phyloP scores from a whole-genome alignment of 2,329 filamentous ascomycete genomes.

The Xylariomycetidae sp. region DNA sequence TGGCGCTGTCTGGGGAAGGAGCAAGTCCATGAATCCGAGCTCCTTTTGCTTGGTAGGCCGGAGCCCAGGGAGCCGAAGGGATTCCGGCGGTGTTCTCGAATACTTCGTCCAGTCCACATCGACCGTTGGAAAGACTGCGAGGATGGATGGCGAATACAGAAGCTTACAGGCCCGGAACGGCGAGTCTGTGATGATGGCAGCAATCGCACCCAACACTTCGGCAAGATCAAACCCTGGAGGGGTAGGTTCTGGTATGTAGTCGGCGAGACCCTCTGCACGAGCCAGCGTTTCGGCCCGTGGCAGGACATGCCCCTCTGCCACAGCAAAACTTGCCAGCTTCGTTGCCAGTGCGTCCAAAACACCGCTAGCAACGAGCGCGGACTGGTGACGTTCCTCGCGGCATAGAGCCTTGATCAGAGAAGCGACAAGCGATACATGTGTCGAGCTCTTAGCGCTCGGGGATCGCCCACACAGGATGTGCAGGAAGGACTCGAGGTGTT shows the following conservation, averaged over 20 bases:
- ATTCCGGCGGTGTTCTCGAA: slow-evolving; percentile 43
- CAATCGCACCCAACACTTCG: slow-evolving; percentile 70
- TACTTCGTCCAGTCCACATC: slow-evolving; percentile 45
- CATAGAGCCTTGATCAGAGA: slow-evolving; percentile 55
- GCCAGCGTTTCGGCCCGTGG: slow-evolving; percentile 54
- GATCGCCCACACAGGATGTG: slow-evolving; percentile 59
- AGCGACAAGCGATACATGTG: slow-evolving; percentile 56
- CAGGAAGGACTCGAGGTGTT: slow-evolving; percentile 56
- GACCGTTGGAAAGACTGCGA: slow-evolving; percentile 60
- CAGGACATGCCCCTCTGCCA: slow-evolving; percentile 62
- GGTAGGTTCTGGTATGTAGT: slow-evolving; percentile 56
- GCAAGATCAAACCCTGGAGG: slow-evolving; percentile 54
- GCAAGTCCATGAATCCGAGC: slow-evolving; percentile 55
- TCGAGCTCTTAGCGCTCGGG: slow-evolving; percentile 45
- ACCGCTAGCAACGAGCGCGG: slow-evolving; percentile 63
- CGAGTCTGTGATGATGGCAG: slow-evolving; percentile 71
- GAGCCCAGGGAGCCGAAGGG: slow-evolving; percentile 47
- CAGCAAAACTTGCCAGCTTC: slow-evolving; percentile 65
- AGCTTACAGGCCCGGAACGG: slow-evolving; percentile 70
- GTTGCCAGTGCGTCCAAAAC: slow-evolving; percentile 73
- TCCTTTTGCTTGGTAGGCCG: slow-evolving; percentile 37
- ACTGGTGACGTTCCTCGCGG: slow-evolving; percentile 62
- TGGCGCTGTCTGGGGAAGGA: slow-evolving; percentile 52
- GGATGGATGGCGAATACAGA: slow-evolving; percentile 60
- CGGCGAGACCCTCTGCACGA: slow-evolving; percentile 46